A percentile compares a stretch with the other conserved stretches of the same genome.
Conservation (phyloP, 2,329 filamentous ascomycete genomes). For the Neofusicoccum parvum region DNA sequence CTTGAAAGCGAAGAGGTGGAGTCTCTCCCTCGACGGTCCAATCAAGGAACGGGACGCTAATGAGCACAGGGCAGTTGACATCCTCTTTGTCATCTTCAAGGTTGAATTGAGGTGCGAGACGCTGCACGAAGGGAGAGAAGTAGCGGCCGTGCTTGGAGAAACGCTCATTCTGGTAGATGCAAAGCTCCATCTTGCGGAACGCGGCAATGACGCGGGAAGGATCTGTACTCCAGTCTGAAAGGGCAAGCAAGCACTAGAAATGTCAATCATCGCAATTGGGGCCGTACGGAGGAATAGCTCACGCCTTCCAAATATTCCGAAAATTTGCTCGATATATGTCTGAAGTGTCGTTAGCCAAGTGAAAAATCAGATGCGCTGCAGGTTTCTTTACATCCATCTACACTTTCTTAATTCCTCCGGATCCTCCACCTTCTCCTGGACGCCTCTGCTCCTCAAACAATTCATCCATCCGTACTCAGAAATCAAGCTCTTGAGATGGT, state of each 20-base stretch:
- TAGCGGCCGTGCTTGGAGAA: constrained; percentile 49
- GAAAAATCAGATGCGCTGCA: not conserved
- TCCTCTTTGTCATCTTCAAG: constrained; percentile 22
- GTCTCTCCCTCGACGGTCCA: constrained; percentile 43
- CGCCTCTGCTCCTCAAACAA: constrained; percentile 35
- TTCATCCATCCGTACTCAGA: constrained; percentile 48
- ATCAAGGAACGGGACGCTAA: constrained; percentile 46
- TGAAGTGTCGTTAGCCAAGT: constrained; percentile 9
- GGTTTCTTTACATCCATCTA: constrained; percentile 39
- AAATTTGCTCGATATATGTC: constrained; percentile 46
- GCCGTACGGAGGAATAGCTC: constrained; percentile 19
- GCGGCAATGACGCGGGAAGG: constrained; percentile 26
- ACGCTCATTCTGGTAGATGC: constrained; percentile 43
- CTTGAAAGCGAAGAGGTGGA: constrained; percentile 45
- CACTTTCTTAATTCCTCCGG: constrained; percentile 35
- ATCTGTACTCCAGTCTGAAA: constrained; percentile 35
- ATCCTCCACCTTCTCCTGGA: constrained; percentile 35
- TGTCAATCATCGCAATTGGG: not conserved
- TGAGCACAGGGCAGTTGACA: constrained; percentile 36
- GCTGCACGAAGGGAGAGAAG: constrained; percentile 45
- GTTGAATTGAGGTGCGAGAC: constrained; percentile 28
- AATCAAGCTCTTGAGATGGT: constrained; percentile 37
- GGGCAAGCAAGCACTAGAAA: constrained; percentile 31
- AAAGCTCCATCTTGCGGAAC: constrained; percentile 39
- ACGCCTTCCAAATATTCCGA: constrained; percentile 41